Evolutionary conservation across 352 stramenopile genomes (phyloP).

Genomic region (Globisporangium acanthophoron): DNA sequence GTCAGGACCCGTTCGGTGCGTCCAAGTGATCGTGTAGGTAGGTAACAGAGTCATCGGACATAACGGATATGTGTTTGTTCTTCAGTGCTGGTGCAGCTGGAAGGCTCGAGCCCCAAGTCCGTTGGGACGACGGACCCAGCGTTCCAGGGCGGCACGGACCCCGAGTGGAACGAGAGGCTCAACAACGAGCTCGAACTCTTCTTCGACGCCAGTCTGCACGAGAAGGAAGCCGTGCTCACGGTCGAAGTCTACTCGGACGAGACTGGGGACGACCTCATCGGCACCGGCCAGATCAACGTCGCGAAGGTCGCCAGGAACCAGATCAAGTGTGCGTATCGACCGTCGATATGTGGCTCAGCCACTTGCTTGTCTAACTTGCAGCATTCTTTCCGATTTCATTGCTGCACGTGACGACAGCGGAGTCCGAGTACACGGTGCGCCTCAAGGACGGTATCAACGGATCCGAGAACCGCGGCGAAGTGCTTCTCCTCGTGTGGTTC

Average conservation of each 20-base stretch:
- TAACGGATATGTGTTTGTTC: not conserved
- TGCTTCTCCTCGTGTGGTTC: constrained; percentile 67
- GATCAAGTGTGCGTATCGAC: constrained; percentile 13
- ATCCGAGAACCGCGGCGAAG: constrained; percentile 43
- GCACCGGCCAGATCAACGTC: constrained; percentile 57
- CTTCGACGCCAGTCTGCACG: constrained; percentile 50
- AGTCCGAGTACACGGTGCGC: constrained; percentile 36
- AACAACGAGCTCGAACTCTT: constrained; percentile 85
- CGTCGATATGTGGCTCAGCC: too few species aligned
- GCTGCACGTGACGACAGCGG: constrained; percentile 1
- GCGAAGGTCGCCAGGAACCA: constrained; percentile 35
- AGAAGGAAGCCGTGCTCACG: constrained; percentile 44
- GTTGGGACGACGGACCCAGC: constrained; percentile 63
- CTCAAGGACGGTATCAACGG: constrained; percentile 42
- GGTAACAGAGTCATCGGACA: too few species aligned
- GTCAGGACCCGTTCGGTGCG: constrained; percentile 71
- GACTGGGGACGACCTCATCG: constrained; percentile 65
- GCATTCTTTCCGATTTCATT: not conserved
- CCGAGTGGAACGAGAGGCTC: constrained; percentile 56
- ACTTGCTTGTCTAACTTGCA: not conserved
- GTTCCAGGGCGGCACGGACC: constrained; percentile 49
- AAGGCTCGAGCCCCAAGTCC: constrained; percentile 54
- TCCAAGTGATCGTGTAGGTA: not conserved
- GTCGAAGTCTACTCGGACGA: constrained; percentile 75
- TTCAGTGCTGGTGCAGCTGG: constrained; percentile 63